Percentiles rank a stretch among this genome's conserved stretches.
These are phyloP conservation scores for Xylariaceae sp. DNA, from an alignment of 2,329 filamentous ascomycete species.

Conservation along the genomic window DNA sequence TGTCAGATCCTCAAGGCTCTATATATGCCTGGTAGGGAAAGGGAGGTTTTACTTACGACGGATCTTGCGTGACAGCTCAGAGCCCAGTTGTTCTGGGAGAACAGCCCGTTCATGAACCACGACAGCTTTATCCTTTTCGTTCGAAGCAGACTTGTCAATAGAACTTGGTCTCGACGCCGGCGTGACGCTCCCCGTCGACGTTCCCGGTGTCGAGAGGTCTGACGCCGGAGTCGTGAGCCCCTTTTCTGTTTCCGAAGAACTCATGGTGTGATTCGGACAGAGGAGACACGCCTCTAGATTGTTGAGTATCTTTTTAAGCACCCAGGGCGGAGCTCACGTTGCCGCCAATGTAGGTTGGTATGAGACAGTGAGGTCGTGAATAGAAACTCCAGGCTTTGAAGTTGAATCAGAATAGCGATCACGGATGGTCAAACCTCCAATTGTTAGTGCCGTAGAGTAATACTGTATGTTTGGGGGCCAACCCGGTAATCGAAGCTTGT, in stretches of 20 bases:
- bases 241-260: neutral
- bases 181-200: constrained; percentile 22
- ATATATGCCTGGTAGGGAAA: neutral
- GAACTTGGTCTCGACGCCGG: constrained; percentile 20
- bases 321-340: neutral
- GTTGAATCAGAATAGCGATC: no score
- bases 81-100: constrained; percentile 25
- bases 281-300: neutral
- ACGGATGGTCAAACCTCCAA: no score
- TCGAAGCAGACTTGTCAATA: constrained; percentile 18
- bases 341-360: neutral
- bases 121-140: constrained; percentile 13
- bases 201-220: neutral
- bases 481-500: no score
- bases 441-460: neutral
- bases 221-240: neutral
- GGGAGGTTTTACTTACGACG: constrained; percentile 18
- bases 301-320: neutral
- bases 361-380: neutral
- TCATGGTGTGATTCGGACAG: neutral
- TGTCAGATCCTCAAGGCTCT: constrained; percentile 7
- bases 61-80: constrained; percentile 24
- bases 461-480: no score
- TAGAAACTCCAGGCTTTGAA: no score
- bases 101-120: constrained; percentile 15